Evolutionary conservation across 345 rosid genomes (phyloP).

Genomic region (Pelargonium nanum): DNA sequence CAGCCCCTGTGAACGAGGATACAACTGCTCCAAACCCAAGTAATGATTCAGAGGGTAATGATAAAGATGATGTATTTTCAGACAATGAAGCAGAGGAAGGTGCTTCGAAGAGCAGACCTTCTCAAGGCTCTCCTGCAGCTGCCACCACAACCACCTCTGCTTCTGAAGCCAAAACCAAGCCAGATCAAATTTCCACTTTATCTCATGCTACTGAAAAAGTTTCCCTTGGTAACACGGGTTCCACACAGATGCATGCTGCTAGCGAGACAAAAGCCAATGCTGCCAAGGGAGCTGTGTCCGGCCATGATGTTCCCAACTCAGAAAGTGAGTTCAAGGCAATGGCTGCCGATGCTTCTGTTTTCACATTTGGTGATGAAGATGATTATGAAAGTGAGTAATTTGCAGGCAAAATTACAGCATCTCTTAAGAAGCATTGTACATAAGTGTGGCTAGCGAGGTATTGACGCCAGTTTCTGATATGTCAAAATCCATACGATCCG

Average conservation of each 20-base stretch:
- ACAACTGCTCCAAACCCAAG: constrained; percentile 10
- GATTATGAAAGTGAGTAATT: constrained; percentile 62
- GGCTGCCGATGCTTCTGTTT: constrained; percentile 91
- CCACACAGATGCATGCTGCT: not conserved
- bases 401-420: not conserved
- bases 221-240: constrained; percentile 11
- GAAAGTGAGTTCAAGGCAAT: constrained; percentile 60
- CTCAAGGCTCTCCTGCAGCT: constrained; percentile 3
- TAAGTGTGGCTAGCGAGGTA: too few species aligned
- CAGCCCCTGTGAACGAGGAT: constrained; percentile 10
- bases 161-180: constrained; percentile 3
- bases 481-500: not conserved
- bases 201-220: constrained; percentile 18
- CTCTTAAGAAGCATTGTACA: not conserved
- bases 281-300: constrained; percentile 14
- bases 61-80: constrained; percentile 67
- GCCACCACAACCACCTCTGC: not conserved
- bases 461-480: not conserved
- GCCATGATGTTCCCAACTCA: constrained; percentile 4
- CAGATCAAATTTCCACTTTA: constrained; percentile 12
- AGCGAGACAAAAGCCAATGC: not conserved
- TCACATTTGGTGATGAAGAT: constrained; percentile 79
- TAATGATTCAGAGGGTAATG: constrained; percentile 17
- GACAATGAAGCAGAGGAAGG: constrained; percentile 64
- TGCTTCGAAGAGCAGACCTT: constrained; percentile 23